A percentile compares a stretch with the other conserved stretches of the same genome.
Evolutionary conservation across 2,329 filamentous ascomycete genomes (phyloP).

Genomic region (Fusarium miscanthi): DNA sequence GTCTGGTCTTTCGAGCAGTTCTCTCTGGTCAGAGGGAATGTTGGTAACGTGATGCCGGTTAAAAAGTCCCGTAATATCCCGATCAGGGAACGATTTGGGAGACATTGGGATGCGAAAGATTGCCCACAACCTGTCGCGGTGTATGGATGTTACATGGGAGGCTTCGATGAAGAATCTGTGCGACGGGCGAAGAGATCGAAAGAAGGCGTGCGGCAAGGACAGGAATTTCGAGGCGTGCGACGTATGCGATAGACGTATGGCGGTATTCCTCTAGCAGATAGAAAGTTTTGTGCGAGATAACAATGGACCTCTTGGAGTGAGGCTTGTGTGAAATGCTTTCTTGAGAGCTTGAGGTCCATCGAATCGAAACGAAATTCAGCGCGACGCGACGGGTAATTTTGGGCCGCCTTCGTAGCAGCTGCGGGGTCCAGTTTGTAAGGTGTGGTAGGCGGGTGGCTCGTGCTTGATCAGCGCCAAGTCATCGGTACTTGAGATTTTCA

Average conservation of each 20-base stretch:
- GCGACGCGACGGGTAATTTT: slow-evolving; percentile 41
- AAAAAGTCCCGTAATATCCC: slow-evolving; percentile 42
- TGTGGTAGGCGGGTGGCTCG: slow-evolving; percentile 29
- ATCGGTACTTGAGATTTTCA: slow-evolving; percentile 22
- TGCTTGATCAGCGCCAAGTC: slow-evolving; percentile 31
- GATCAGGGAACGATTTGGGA: slow-evolving; percentile 35
- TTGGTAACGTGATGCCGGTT: slow-evolving; percentile 44
- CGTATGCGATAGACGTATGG: not conserved
- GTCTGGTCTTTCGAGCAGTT: slow-evolving; percentile 49
- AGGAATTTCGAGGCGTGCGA: not conserved
- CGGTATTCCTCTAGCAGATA: not conserved
- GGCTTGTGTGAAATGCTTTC: slow-evolving; percentile 5
- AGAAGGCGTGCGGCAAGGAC: not conserved
- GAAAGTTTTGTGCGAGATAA: not conserved
- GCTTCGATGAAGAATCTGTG: slow-evolving; percentile 8
- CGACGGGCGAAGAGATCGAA: not conserved
- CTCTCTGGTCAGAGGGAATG: slow-evolving; percentile 54
- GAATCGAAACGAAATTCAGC: slow-evolving; percentile 22
- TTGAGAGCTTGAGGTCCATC: not conserved
- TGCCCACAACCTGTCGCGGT: slow-evolving; percentile 28
- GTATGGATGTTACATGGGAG: slow-evolving; percentile 40
- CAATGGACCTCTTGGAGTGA: not conserved
- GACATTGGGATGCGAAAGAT: slow-evolving; percentile 44
- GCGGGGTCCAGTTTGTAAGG: slow-evolving; percentile 25
- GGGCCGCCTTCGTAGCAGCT: slow-evolving; percentile 29